A percentile compares a stretch with the other conserved stretches of the same genome.
Evolutionary conservation across 2,329 filamentous ascomycete genomes (phyloP).

Genomic region (Calonectria hawksworthii): DNA sequence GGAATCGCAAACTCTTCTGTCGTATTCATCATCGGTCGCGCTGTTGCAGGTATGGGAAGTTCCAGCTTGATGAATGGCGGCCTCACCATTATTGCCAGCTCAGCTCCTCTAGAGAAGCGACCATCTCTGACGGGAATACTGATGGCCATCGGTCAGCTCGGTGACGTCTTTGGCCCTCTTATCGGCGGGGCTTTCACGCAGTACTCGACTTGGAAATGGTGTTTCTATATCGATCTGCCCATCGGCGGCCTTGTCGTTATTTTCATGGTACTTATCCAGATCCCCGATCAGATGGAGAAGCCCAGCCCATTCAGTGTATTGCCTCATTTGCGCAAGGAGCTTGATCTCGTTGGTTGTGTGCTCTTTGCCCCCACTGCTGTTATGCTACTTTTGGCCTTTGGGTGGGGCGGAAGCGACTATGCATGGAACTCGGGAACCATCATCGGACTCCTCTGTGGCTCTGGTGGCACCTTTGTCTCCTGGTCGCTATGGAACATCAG

Average conservation of each 20-base stretch:
- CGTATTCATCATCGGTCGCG: conserved; percentile 6
- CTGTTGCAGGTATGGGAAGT: conserved; percentile 6
- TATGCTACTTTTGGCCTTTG: conserved; percentile 61
- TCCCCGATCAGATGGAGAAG: conserved; percentile 8
- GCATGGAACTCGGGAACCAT: conserved; percentile 59
- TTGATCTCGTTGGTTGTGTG: conserved; percentile 51
- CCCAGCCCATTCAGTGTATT: background rate
- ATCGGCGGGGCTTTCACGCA: background rate
- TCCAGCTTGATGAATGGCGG: conserved; percentile 1
- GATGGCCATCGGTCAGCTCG: background rate
- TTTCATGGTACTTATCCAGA: background rate
- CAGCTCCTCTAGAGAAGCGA: background rate
- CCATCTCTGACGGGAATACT: background rate
- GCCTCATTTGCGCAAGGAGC: conserved; percentile 1
- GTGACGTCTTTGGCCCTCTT: background rate
- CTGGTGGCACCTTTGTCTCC: conserved; percentile 13
- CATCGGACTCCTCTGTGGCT: conserved; percentile 53
- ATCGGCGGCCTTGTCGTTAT: conserved; percentile 3
- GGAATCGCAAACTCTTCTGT: conserved; percentile 4
- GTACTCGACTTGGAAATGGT: conserved; percentile 12
- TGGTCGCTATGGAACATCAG: background rate
- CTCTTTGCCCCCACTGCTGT: conserved; percentile 60
- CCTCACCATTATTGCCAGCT: conserved; percentile 1
- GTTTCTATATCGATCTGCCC: conserved; percentile 12
- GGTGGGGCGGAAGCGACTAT: conserved; percentile 51